Evolutionary conservation across 2,329 filamentous ascomycete genomes (phyloP), one percentile per base, ranked within the genome.

Genomic region (Xylaria digitata): DNA sequence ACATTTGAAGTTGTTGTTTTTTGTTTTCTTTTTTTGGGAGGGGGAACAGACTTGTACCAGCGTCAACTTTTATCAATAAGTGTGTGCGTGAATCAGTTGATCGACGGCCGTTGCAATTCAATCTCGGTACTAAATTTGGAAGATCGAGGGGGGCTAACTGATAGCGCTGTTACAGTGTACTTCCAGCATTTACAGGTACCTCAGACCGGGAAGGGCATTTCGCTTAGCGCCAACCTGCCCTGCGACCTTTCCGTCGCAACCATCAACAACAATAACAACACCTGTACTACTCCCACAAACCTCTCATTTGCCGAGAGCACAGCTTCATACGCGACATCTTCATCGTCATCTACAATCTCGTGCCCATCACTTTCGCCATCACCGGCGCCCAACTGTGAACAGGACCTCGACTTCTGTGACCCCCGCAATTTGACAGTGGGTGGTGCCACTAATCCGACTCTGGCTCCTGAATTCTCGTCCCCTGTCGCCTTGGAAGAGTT

Each of bases 331-430:
- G 45, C 61, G 19, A 6, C 61, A 17, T 54, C 65, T 1, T 50
- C 64, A 9, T 50, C 60, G 8, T 61, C 61, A n/a, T 68, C 69
- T 1, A 43, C 67, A 62, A 90, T 90, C 76, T 89, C 91, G 52
- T 95, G 91, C 83, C 92, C 93, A 72, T 96, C 93, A 66, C 88
- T 96, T 70, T 96, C 93, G 32, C 93, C 94, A 21, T 97, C 93
- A 37, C 93, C 94, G 19, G 92, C 92, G 54, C 92, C 93, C 34
- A 90, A 92, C 52, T 89, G 89, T 1, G 91, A 93, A 76, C 84
- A 87, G 72, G 90, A 93, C 78, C 86, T 93, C 72, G 90, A 93
- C 81, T 96, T 96, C 79, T 97, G 95, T 80, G 94, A 97, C 77
- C 94, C 95, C 40, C 90, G 94, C 76, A 93, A 97, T 77, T 83